These are phyloP conservation scores for Pseudodiploospora longispora DNA, from an alignment of 2,329 filamentous ascomycete species.

Conservation along the genomic window DNA sequence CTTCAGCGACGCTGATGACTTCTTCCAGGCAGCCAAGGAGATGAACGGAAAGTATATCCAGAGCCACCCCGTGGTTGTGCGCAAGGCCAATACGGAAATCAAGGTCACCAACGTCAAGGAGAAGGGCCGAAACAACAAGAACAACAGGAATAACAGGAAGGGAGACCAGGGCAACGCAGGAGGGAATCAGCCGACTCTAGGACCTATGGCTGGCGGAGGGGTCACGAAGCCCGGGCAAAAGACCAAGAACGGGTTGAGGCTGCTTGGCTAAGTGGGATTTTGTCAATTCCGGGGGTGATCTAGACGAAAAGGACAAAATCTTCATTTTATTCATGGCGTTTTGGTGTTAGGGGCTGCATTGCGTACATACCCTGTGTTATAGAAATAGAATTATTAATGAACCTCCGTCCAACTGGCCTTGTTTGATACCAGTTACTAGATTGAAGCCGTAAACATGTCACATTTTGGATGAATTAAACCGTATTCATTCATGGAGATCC, in stretches of 20 bases:
- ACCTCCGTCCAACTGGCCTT: too few relatives aligned
- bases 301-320: neutral
- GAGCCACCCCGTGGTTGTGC: slow-evolving; percentile 82
- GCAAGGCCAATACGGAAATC: slow-evolving; percentile 87
- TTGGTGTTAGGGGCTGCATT: slow-evolving; percentile 2
- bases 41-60: slow-evolving; percentile 99
- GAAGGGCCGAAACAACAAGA: slow-evolving; percentile 32
- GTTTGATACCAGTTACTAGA: too few relatives aligned
- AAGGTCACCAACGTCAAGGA: slow-evolving; percentile 65
- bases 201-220: slow-evolving; percentile 41
- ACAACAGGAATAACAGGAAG: slow-evolving; percentile 22
- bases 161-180: slow-evolving; percentile 20
- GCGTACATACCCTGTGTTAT: too few relatives aligned
- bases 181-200: slow-evolving; percentile 43
- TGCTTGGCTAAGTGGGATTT: slow-evolving; percentile 41
- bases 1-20: slow-evolving; percentile 91
- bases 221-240: slow-evolving; percentile 56
- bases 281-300: neutral
- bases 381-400: too few relatives aligned
- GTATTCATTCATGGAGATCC: too few relatives aligned
- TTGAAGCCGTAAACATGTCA: too few relatives aligned
- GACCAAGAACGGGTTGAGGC: slow-evolving; percentile 57
- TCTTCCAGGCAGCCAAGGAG: slow-evolving; percentile 91
- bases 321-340: neutral
- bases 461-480: too few relatives aligned